These are phyloP conservation scores for Agrocybe chaxingu DNA, from an alignment of 768 basidiomycete species.

Conservation along the genomic window DNA sequence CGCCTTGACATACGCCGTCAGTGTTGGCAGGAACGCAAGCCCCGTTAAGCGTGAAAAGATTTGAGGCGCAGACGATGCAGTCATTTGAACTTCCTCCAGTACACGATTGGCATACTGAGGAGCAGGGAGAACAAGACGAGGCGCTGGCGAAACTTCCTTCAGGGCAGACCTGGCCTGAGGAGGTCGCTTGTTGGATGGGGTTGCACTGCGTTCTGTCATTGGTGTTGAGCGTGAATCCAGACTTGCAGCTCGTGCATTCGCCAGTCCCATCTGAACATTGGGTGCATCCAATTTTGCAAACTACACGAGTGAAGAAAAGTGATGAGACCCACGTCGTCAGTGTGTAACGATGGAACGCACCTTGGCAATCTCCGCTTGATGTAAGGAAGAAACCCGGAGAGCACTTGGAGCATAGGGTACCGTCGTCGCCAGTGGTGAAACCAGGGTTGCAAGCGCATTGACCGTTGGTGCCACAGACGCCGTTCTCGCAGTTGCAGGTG, in stretches of 20 bases:
- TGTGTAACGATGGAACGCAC: constrained; percentile 50
- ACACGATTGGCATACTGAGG: constrained; percentile 66
- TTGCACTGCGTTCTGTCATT: constrained; percentile 66
- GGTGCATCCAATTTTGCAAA: constrained; percentile 75
- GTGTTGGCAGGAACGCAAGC: constrained; percentile 61
- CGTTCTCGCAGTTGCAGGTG: constrained; percentile 78
- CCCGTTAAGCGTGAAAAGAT: constrained; percentile 60
- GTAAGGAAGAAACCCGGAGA: constrained; percentile 70
- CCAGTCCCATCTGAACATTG: constrained; percentile 64
- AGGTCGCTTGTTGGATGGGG: constrained; percentile 47
- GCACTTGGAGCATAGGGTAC: constrained; percentile 76
- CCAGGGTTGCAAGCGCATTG: constrained; percentile 75
- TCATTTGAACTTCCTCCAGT: constrained; percentile 58
- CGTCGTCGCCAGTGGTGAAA: constrained; percentile 65
- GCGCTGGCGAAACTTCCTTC: constrained; percentile 58
- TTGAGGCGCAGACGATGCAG: constrained; percentile 65
- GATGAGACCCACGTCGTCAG: constrained; percentile 28
- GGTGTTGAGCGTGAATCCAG: constrained; percentile 61
- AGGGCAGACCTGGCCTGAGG: constrained; percentile 57
- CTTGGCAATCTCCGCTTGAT: constrained; percentile 69
- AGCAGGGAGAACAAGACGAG: constrained; percentile 53
- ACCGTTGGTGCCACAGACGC: constrained; percentile 64
- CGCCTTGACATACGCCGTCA: constrained; percentile 69
- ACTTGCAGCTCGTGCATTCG: constrained; percentile 65
- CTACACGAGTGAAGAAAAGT: constrained; percentile 37